These are phyloP conservation scores for Neurospora sp. DNA, from an alignment of 495 filamentous ascomycete species.

Conservation along the genomic window DNA sequence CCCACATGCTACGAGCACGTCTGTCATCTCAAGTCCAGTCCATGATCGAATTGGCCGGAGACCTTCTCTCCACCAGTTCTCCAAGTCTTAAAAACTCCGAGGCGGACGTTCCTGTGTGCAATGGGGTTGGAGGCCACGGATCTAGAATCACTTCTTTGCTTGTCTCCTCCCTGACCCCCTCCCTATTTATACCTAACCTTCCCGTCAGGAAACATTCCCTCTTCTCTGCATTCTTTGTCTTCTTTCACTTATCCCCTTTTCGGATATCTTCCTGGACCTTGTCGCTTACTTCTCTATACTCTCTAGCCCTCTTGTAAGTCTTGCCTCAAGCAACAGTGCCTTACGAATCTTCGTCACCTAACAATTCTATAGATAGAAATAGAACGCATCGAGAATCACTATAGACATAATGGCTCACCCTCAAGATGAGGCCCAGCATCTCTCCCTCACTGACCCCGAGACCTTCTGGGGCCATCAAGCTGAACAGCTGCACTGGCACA, in stretches of 20 bases:
- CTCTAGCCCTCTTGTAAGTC: not conserved
- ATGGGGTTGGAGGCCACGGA: not conserved
- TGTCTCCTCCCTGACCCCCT: not conserved
- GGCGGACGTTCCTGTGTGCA: not conserved
- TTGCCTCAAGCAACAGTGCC: not conserved
- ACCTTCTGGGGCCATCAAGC: constrained; percentile 73
- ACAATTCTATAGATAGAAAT: not conserved
- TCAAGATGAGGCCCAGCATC: constrained; percentile 42
- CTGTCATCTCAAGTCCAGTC: not conserved
- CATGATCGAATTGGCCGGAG: not conserved
- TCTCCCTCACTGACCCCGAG: constrained; percentile 52
- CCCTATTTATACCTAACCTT: not conserved
- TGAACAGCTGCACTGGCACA: constrained; percentile 69
- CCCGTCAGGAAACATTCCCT: not conserved
- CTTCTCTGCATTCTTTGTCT: not conserved
- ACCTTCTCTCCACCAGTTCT: not conserved
- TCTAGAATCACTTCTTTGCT: not conserved
- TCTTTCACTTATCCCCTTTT: not conserved
- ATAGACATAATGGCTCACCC: constrained; percentile 20
- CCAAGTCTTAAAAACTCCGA: not conserved
- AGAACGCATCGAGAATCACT: not conserved
- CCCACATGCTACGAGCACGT: not conserved
- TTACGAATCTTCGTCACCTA: not conserved
- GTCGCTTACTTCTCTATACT: not conserved
- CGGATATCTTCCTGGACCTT: not conserved